A percentile compares a stretch with the other conserved stretches of the same genome.
Evolutionary conservation across 257 asterid species (phyloP).

Genomic region (Marsdenia floribunda): DNA sequence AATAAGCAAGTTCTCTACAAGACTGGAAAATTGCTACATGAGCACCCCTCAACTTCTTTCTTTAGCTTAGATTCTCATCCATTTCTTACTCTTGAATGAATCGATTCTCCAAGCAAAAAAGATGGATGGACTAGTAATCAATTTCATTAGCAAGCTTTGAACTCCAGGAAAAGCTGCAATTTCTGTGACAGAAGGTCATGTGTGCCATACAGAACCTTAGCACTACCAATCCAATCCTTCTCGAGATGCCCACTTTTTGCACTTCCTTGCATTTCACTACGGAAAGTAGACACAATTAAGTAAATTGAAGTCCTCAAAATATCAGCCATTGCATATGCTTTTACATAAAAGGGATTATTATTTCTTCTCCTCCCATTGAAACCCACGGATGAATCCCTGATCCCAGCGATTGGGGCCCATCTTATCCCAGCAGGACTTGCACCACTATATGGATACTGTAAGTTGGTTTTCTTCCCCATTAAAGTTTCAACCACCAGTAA

Average conservation of each 20-base stretch:
- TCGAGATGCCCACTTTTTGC: slow-evolving; percentile 68
- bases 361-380: slow-evolving; percentile 61
- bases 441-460: slow-evolving; percentile 46
- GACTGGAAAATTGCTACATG: not conserved
- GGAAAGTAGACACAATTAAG: slow-evolving; percentile 63
- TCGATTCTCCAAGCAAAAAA: not conserved
- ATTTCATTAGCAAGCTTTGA: slow-evolving; percentile 49
- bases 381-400: slow-evolving; percentile 54
- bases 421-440: slow-evolving; percentile 79
- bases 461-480: slow-evolving; percentile 78
- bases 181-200: slow-evolving; percentile 78
- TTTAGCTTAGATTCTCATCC: too few relatives aligned
- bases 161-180: slow-evolving; percentile 67
- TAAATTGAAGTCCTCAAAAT: slow-evolving; percentile 66
- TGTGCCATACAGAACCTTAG: slow-evolving; percentile 70
- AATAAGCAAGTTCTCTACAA: slow-evolving; percentile 8
- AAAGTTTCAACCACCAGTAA: slow-evolving; percentile 77
- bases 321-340: slow-evolving; percentile 83
- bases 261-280: slow-evolving; percentile 63
- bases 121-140: not conserved
- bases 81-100: not conserved
- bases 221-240: slow-evolving; percentile 69
- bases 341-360: slow-evolving; percentile 61
- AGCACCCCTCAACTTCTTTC: not conserved
- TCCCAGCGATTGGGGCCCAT: slow-evolving; percentile 80